phyloP scores from a whole-genome alignment of 2,329 filamentous ascomycete genomes.

The Trichoderma sp. region DNA sequence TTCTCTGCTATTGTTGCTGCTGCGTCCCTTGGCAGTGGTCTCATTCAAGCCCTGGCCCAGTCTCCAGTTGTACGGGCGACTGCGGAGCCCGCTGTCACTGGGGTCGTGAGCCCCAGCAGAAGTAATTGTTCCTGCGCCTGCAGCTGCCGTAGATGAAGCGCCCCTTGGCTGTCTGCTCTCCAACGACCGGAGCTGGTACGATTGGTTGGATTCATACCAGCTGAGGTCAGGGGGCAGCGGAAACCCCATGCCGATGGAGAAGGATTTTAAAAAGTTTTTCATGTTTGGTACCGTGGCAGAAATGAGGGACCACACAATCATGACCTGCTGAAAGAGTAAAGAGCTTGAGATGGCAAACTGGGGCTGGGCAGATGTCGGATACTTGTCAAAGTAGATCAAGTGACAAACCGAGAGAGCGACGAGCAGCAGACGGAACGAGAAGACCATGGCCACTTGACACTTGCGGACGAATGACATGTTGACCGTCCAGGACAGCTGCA shows the following conservation, averaged over 20 bases:
- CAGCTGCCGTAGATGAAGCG: background rate
- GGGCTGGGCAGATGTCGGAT: background rate
- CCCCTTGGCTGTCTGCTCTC: background rate
- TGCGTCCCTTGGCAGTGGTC: background rate
- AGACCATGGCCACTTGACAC: constrained; percentile 3
- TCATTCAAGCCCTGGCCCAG: background rate
- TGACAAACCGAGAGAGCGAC: background rate
- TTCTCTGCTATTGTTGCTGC: background rate
- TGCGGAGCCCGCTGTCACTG: background rate
- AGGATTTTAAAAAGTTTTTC: constrained; percentile 9
- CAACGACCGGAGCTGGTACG: background rate
- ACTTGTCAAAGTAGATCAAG: background rate
- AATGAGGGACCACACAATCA: constrained; percentile 10
- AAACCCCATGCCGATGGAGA: constrained; percentile 3
- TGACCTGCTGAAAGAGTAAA: background rate
- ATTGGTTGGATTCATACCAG: background rate
- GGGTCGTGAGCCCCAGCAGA: background rate
- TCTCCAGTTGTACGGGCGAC: constrained; percentile 9
- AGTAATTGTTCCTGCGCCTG: background rate
- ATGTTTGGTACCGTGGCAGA: constrained; percentile 7
- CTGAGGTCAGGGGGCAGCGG: background rate
- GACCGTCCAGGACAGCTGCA: background rate
- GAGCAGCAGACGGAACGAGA: constrained; percentile 7
- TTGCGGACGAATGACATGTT: constrained; percentile 5
- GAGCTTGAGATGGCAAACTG: background rate